Conservation (phyloP, 371 early-diverging fungal species). For the Apophysomyces variabilis region DNA sequence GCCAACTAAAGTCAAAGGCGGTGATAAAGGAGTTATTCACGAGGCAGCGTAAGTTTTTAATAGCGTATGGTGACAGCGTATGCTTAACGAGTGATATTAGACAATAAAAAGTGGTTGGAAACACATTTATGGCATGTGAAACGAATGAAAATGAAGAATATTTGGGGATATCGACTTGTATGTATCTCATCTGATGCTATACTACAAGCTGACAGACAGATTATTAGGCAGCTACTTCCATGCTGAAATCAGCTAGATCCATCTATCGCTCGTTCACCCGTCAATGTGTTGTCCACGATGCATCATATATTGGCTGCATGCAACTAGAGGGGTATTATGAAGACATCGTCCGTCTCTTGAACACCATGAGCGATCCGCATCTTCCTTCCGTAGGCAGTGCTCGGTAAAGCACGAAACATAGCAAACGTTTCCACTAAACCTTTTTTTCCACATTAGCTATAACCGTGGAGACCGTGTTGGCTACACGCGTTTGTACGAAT, state of each 20-base stretch:
- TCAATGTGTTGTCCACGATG: conserved; percentile 78
- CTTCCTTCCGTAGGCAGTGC: conserved; percentile 63
- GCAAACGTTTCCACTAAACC: not conserved
- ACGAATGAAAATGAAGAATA: conserved; percentile 89
- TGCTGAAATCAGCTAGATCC: conserved; percentile 80
- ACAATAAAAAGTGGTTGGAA: conserved; percentile 86
- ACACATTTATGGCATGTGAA: conserved; percentile 99
- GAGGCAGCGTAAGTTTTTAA: conserved; percentile 22
- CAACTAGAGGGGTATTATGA: conserved; percentile 66
- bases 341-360: conserved; percentile 55
- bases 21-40: conserved; percentile 23
- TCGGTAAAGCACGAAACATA: conserved; percentile 41
- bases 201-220: conserved; percentile 5
- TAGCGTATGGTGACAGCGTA: not conserved
- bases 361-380: conserved; percentile 65
- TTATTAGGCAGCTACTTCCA: conserved; percentile 76
- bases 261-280: conserved; percentile 79
- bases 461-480: conserved; percentile 67
- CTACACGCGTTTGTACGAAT: conserved; percentile 54
- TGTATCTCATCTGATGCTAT: conserved; percentile 6
- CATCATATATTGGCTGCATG: conserved; percentile 77
- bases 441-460: conserved; percentile 45
- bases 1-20: conserved; percentile 15
- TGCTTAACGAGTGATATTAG: conserved; percentile 28
- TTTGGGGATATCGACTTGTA: conserved; percentile 87